phyloP scores from a whole-genome alignment of 2,329 filamentous ascomycete species.

The Aspergillus hiratsukae region DNA sequence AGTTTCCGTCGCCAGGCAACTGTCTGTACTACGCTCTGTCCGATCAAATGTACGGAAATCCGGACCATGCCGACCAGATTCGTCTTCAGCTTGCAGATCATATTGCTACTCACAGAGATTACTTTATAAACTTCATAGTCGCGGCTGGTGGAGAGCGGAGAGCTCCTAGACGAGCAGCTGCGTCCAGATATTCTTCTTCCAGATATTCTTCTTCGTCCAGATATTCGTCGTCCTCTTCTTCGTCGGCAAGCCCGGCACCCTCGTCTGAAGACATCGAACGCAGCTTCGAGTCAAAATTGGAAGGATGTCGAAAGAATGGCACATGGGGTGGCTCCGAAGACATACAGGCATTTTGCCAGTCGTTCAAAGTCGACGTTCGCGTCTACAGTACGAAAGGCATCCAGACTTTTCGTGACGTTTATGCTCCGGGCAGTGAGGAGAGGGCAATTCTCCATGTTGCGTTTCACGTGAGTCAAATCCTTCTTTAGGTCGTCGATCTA shows the following conservation, averaged over 20 bases:
- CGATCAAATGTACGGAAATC: slow-evolving; percentile 62
- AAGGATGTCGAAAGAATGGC: slow-evolving; percentile 56
- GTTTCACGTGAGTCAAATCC: slow-evolving; percentile 52
- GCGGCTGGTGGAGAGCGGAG: slow-evolving; percentile 54
- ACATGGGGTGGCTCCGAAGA: slow-evolving; percentile 65
- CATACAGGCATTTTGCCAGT: slow-evolving; percentile 61
- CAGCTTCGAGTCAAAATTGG: slow-evolving; percentile 56
- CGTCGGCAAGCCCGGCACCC: slow-evolving; percentile 39
- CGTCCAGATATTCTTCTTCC: slow-evolving; percentile 45
- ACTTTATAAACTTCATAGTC: slow-evolving; percentile 62
- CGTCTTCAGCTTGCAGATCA: slow-evolving; percentile 57
- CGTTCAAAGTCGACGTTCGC: slow-evolving; percentile 58
- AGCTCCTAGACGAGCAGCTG: slow-evolving; percentile 51
- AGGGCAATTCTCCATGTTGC: slow-evolving; percentile 52
- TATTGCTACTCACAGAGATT: slow-evolving; percentile 56
- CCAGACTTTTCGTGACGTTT: slow-evolving; percentile 43
- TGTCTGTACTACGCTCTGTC: slow-evolving; percentile 66
- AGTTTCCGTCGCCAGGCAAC: slow-evolving; percentile 50
- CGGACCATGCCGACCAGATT: slow-evolving; percentile 55
- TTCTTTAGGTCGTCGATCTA: background rate
- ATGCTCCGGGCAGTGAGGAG: slow-evolving; percentile 33
- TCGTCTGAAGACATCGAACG: slow-evolving; percentile 53
- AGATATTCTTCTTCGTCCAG: slow-evolving; percentile 49
- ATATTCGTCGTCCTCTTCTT: slow-evolving; percentile 46
- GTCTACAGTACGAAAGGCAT: slow-evolving; percentile 50